Percentiles rank a stretch among this genome's conserved stretches.
These are phyloP conservation scores for Luzula sylvatica DNA, from an alignment of 176 grass and related monocot species.

Conservation along the genomic window DNA sequence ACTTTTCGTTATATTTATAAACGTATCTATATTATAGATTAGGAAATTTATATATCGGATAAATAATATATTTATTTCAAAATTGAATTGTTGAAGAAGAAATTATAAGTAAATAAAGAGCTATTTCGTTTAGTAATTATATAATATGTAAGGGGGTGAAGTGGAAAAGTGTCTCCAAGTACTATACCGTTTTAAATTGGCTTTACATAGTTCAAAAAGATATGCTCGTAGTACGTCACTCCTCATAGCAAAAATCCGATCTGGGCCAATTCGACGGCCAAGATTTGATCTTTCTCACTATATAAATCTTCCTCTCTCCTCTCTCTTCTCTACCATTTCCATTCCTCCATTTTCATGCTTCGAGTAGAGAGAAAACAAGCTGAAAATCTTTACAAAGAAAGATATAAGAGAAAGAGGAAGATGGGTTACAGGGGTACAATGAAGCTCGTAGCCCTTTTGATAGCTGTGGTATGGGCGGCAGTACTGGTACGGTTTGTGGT, in stretches of 20 bases:
- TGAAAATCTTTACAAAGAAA: neutral
- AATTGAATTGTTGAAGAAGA: no score
- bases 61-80: no score
- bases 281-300: slow-evolving; percentile 6
- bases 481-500: slow-evolving; percentile 26
- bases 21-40: no score
- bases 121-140: neutral
- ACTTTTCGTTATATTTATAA: no score
- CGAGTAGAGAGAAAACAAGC: neutral
- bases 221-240: slow-evolving; percentile 6
- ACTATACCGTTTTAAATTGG: slow-evolving; percentile 9
- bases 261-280: no score
- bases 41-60: no score
- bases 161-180: neutral
- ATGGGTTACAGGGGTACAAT: slow-evolving; percentile 44
- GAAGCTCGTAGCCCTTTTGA: slow-evolving; percentile 18
- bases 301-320: neutral
- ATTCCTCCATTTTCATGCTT: neutral
- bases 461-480: slow-evolving; percentile 31
- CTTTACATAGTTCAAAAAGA: neutral
- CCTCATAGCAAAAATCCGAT: neutral
- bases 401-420: neutral
- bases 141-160: slow-evolving; percentile 7
- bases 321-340: neutral
- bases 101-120: neutral